Base-by-base conservation (phyloP, 139 green algal genomes). In the Volvox africanus region DNA sequence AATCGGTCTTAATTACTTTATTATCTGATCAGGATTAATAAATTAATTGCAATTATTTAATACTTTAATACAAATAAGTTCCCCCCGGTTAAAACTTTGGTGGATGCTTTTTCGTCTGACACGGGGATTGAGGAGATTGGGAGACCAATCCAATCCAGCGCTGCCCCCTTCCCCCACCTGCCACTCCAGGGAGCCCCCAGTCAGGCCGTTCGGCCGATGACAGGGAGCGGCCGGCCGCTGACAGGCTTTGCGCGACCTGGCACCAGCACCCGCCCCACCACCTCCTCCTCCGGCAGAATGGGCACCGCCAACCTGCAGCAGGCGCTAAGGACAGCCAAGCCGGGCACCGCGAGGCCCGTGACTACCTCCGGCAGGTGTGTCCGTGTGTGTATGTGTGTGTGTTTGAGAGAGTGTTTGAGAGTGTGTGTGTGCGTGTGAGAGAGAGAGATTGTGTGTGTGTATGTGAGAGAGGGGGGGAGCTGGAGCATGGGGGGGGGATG, bases 201-300 rank as follows among this genome's bases (percentile, higher is more conserved):
- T 82, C 93, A 94, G 55, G 93, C 92, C 0, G 90, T 97, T 44
- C 95, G 96, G 28, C 96, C 96, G 28, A 94, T 96, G 92, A 97
- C 94, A 5, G 37, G 71, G 61, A 89, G 65, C 33, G 96, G 96
- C 19, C 89, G 95, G 20, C 96, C 96, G 0, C 76, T 96, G 21
- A 97, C 95, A 17, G 96, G 96, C 28, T 98, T 98, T 93, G 93
- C 91, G 19, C 92, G 96, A 19, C 96, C 96, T 37, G 94, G 92
- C 50, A 96, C 94, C 20, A 61, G 89, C 75, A 77, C 33, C 12
- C 90, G 92, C 12, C 89, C 89, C 80, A 92, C 89, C 24, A 93
- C 82, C 50, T 88, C 85, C 26, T 89, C 93, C 30, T 77, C 30
- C 35, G 92, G 80, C 71, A 87, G 91, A 0, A 67, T 75, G 62